Conservation (phyloP, 495 filamentous ascomycete genomes). For the Annulohypoxylon moriforme region DNA sequence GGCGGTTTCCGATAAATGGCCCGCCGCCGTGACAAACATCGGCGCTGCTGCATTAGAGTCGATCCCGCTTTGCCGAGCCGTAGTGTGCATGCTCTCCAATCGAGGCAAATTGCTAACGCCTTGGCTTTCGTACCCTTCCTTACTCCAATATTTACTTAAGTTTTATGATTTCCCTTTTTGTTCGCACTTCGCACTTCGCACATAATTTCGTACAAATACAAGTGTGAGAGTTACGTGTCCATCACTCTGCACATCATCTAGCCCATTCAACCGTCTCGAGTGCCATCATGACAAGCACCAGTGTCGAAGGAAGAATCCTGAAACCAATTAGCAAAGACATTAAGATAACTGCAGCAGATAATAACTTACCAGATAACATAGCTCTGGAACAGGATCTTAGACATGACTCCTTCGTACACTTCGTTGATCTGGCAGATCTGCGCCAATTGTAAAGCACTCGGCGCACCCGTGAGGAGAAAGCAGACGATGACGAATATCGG, state of each 20-base stretch:
- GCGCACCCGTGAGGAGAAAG: constrained; percentile 93
- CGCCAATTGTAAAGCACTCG: constrained; percentile 92
- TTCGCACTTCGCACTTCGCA: constrained; percentile 25
- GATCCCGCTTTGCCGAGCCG: neutral
- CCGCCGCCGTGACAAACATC: neutral
- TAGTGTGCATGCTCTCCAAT: neutral
- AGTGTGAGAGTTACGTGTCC: neutral
- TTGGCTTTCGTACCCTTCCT: neutral
- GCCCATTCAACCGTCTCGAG: constrained; percentile 96
- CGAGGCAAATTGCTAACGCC: neutral
- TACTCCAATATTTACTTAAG: neutral
- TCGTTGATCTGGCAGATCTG: constrained; percentile 99
- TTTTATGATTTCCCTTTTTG: constrained; percentile 3
- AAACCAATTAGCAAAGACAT: constrained; percentile 35
- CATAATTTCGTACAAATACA: constrained; percentile 38
- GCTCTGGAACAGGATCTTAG: constrained; percentile 92
- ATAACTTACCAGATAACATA: constrained; percentile 89
- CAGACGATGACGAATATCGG: constrained; percentile 98
- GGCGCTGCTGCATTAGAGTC: neutral
- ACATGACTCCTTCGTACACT: constrained; percentile 94
- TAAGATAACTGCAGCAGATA: neutral
- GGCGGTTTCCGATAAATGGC: neutral
- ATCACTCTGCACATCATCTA: constrained; percentile 3
- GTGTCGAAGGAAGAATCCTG: constrained; percentile 93
- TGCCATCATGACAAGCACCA: constrained; percentile 89